Evolutionary conservation across 2,329 filamentous ascomycete genomes (phyloP), one percentile per base, ranked within the genome.

Genomic region (Graphilbum ipis-grandicollis): DNA sequence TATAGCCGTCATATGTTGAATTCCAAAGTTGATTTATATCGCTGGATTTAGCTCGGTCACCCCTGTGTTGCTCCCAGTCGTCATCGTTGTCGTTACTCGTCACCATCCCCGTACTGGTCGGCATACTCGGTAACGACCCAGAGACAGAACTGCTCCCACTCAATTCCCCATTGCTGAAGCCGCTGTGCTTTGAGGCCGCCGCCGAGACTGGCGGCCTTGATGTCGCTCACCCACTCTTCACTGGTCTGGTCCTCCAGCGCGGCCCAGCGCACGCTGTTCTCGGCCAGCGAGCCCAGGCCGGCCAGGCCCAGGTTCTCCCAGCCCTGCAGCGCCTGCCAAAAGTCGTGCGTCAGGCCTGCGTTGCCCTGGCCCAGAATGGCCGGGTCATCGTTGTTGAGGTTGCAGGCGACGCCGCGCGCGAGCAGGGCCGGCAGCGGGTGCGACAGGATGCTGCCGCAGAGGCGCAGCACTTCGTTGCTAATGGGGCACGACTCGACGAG

Each of bases 221-320:
- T 67, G 38, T 75, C 80, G 38, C 70, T 65, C 18, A 66, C 56
- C 84, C 86, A 94, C 33, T 77, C 71, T 8, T 73, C 68, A 10
- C 68, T 55, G 17, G 58, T 67, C 52, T 84, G 74, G 47, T 94
- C 85, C 52, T 93, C 84, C 48, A 86, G 92, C 18, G 78, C 79
- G 9, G 84, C 79, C 83, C 84, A 96, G 30, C 82, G 69, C 32
- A 96, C 75, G 45, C 83, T 92, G 51, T 93, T 96, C 64, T 96
- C 85, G 0, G 85, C 88, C 47, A 98, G 65, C 39, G 77, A 80
- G 0, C 80, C 88, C 36, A 96, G 58, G 0, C 86, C 88, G 10
- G 82, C 84, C 3, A 96, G 65, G 1, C 86, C 90, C 13, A 94
- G 68, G 50, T 92, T 93, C 41, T 93, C 79, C 72, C 86, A 90